Base-by-base conservation (phyloP, 1,284 basidiomycete genomes). In the Ustilago cynodontis region DNA sequence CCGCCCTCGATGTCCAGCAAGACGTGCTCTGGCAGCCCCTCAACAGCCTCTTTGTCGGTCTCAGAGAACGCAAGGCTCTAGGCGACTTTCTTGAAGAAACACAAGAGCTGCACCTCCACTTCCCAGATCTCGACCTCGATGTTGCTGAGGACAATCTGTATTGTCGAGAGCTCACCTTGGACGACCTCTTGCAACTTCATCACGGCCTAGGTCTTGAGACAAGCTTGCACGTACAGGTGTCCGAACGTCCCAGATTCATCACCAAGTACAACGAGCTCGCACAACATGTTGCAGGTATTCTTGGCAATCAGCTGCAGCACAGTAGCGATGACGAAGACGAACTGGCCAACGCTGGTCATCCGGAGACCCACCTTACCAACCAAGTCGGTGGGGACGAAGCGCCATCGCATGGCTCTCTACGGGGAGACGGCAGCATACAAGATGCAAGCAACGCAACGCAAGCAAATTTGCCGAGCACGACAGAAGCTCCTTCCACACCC, bases 51-150 rank as follows among this genome's bases (percentile, higher is more conserved):
- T 85, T 84, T 33, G 64, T 62, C 2, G 61, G 79, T 16, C 62
- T 85, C 18, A 59, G 84, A 26, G 75, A 82, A 18, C 72, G 73
- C 33, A 68, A 78, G 3, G 80, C 81, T 1, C 78, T 85, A 0
- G 84, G 84, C 52, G 84, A 85, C n/a, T 85, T 85, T 55, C 76
- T 85, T 37, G 84, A 85, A 39, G 80, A 82, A 13, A 71, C 72
- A 11, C 81, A 74, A 13, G 81, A 80, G 58, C 73, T 85, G 24
- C 61, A 71, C 24, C 58, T 85, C 20, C 22, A 63, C 11, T 78
- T 83, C 39, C 78, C 80, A 9, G 81, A 83, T 45, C 69, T 85
- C 18, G 78, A 80, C 9, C 68, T 85, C 18, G 73, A 72, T 4
- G 63, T 84, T 3, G 68, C 70, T 13, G 83, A 84, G 65, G 83